Conservation (phyloP, 805 yeast genomes). For the Wickerhamomyces mucosus region DNA sequence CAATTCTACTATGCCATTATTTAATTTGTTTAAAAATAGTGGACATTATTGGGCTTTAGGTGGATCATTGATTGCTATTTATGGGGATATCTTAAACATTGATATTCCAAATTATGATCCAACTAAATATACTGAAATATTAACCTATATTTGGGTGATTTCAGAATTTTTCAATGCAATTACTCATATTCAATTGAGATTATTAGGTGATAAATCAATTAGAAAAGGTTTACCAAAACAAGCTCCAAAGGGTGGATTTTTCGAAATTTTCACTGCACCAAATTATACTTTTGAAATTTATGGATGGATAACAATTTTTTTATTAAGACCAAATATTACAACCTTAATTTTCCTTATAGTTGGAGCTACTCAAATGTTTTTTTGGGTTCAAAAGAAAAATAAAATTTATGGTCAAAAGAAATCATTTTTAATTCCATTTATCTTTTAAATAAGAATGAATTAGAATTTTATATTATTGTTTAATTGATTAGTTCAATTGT, state of each 20-base stretch:
- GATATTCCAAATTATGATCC: constrained; percentile 47
- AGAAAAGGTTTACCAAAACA: constrained; percentile 27
- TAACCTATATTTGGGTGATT: constrained; percentile 21
- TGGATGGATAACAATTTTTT: constrained; percentile 63
- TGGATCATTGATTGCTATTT: constrained; percentile 44
- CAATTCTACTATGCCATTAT: constrained; percentile 84
- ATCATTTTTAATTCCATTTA: constrained; percentile 70
- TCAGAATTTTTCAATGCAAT: constrained; percentile 67
- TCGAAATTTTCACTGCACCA: constrained; percentile 77
- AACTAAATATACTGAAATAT: constrained; percentile 25
- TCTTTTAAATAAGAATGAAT: constrained; percentile 38
- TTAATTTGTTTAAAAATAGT: constrained; percentile 81
- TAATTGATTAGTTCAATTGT: too few relatives aligned
- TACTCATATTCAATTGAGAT: constrained; percentile 59
- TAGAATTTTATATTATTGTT: too few relatives aligned
- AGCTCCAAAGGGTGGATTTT: constrained; percentile 70
- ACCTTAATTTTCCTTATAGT: constrained; percentile 62
- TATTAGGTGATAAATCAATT: constrained; percentile 29
- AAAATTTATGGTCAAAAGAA: constrained; percentile 63
- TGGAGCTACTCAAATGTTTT: constrained; percentile 74
- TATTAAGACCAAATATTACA: constrained; percentile 71
- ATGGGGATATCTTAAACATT: constrained; percentile 53
- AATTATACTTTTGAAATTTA: constrained; percentile 85
- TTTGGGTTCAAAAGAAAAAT: constrained; percentile 90
- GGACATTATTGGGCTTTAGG: constrained; percentile 90